Base-by-base conservation (phyloP, 176 grass and related monocot species). In the Neostapfia colusana region DNA sequence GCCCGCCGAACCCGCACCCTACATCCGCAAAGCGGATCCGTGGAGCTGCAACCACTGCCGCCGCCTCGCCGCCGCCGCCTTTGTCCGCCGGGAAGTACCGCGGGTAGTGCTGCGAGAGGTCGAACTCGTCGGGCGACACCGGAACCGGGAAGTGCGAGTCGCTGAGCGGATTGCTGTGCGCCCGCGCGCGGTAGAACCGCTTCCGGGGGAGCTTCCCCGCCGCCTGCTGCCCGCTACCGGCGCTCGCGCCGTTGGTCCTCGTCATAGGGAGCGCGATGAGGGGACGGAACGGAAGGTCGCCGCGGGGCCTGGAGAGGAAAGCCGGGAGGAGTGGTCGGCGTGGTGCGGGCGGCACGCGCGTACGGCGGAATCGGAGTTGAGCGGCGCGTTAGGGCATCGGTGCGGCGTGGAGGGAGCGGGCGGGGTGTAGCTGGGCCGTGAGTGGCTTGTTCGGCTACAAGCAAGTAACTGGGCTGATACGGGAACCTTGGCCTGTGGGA, bases 131-230 rank as follows among this genome's bases (percentile, higher is more conserved):
- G 27, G 91, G 95, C 62, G 85, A 69, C 28, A 88, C 75, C 10
- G 91, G 95, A 43, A 94, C 74, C 11, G 89, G 95, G 79, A 98
- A 98, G 87, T 98, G 95, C 2, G 91, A 98, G 82, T 98, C 95
- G 65, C 91, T 94, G 15, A 92, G 91, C 55, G 95, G 95, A 79
- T 98, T 98, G 84, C 84, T 91, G 78, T 97, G 91, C 23, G 94
- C 94, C 13, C 94, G 70, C 14, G 91, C 88, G 43, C 94, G 68
- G 69, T 93, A 97, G 79, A 97, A 97, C 10, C 86, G 83, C 78
- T 97, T 97, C 54, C 88, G 69, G 17, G 94, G 91, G 63, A 97
- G 86, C 79, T 86, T 89, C 31, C 67, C 61, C 5, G 82, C 10
- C 68, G 40, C 48, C 74, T 48, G 10, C 64, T 84, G 57, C 36